Percentiles rank a stretch among this genome's conserved stretches.
These are phyloP conservation scores for Didymella segeticola DNA, from an alignment of 2,329 filamentous ascomycete genomes.

Conservation along the genomic window DNA sequence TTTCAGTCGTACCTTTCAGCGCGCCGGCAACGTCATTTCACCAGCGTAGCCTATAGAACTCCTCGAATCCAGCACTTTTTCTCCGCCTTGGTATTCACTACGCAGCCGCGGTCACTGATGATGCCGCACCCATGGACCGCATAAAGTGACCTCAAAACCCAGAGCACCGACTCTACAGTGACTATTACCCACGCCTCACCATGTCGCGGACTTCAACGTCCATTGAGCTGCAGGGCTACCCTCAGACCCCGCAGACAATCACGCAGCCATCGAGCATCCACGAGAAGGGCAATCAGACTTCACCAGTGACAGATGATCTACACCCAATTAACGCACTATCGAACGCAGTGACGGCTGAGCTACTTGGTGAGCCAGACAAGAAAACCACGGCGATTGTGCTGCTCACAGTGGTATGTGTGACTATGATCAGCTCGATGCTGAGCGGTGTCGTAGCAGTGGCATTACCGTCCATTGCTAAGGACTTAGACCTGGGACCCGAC, in stretches of 20 bases:
- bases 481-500: slow-evolving; percentile 31
- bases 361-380: slow-evolving; percentile 25
- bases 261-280: slow-evolving; percentile 21
- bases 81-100: background rate
- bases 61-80: background rate
- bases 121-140: background rate
- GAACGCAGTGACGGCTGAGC: slow-evolving; percentile 24
- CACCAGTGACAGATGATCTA: slow-evolving; percentile 15
- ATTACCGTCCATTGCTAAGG: slow-evolving; percentile 52
- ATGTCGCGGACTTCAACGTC: slow-evolving; percentile 38
- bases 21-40: slow-evolving; percentile 7
- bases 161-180: background rate
- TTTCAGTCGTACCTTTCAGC: background rate
- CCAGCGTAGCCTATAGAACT: background rate
- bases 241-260: slow-evolving; percentile 17
- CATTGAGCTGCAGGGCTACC: slow-evolving; percentile 33
- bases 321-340: slow-evolving; percentile 19
- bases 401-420: slow-evolving; percentile 36
- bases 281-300: slow-evolving; percentile 19
- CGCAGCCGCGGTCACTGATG: background rate
- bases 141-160: background rate
- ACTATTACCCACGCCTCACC: background rate
- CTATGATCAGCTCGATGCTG: slow-evolving; percentile 35
- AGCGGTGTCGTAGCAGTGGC: slow-evolving; percentile 52
- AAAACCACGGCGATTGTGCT: slow-evolving; percentile 38